A percentile compares a stretch with the other conserved stretches of the same genome.
Conservation (phyloP, 257 asterid species). For the Solanum chilense region DNA sequence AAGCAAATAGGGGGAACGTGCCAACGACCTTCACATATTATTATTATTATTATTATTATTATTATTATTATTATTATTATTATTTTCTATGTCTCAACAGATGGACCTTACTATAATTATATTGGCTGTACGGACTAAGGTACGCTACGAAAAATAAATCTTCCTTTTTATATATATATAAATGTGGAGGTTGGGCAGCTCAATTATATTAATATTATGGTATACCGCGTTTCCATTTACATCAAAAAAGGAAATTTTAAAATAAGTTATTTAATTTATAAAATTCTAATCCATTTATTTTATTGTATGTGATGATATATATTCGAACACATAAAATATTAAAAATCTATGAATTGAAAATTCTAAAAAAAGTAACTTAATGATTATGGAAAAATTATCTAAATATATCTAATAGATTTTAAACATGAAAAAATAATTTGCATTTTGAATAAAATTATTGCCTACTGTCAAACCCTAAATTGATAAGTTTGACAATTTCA, state of each 20-base stretch:
- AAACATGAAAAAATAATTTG: not conserved
- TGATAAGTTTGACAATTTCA: not conserved
- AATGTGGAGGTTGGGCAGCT: not conserved
- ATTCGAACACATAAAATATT: fast-evolving
- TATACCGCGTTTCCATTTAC: constrained; percentile 9
- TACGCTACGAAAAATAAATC: not conserved
- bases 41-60: too few species aligned
- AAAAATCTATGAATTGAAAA: not conserved
- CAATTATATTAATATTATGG: not conserved
- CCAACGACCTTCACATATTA: too few species aligned
- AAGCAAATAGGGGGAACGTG: too few species aligned
- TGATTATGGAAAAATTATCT: not conserved
- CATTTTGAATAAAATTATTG: not conserved
- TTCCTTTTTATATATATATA: not conserved
- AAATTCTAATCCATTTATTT: not conserved
- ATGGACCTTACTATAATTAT: too few species aligned
- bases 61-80: too few species aligned
- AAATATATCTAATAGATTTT: not conserved
- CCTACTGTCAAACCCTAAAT: not conserved
- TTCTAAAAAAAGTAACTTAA: not conserved
- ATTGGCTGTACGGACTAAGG: not conserved
- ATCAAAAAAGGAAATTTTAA: not conserved
- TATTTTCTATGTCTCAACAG: too few species aligned
- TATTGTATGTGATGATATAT: not conserved
- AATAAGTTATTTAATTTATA: not conserved